Evolutionary conservation across 257 asterid species (phyloP).

Genomic region (Hygrophila difformis): DNA sequence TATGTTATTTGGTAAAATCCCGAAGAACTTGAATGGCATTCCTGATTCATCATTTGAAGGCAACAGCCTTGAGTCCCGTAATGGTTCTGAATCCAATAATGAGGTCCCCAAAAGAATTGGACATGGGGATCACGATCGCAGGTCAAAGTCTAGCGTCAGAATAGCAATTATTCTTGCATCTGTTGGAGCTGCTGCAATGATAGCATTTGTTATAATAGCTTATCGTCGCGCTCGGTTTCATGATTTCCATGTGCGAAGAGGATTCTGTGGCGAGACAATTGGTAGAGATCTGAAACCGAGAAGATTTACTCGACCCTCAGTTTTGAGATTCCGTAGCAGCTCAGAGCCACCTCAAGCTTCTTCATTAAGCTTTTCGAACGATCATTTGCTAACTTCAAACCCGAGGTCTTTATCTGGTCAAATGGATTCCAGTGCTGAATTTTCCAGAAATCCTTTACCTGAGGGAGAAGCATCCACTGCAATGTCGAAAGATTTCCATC

Average conservation of each 20-base stretch:
- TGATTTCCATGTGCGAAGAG: slow-evolving; percentile 38
- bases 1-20: slow-evolving; percentile 44
- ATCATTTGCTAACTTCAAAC: slow-evolving; percentile 56
- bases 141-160: slow-evolving; percentile 16
- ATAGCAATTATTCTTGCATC: slow-evolving; percentile 66
- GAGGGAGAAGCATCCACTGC: slow-evolving; percentile 26
- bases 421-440: slow-evolving; percentile 41
- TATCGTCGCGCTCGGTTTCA: slow-evolving; percentile 49
- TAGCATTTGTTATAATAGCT: slow-evolving; percentile 55
- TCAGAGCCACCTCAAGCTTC: slow-evolving; percentile 38
- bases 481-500: slow-evolving; percentile 12
- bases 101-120: slow-evolving; percentile 15
- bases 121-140: slow-evolving; percentile 16
- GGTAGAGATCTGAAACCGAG: slow-evolving; percentile 40
- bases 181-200: slow-evolving; percentile 59
- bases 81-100: slow-evolving; percentile 4
- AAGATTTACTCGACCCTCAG: slow-evolving; percentile 37
- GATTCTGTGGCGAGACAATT: slow-evolving; percentile 36
- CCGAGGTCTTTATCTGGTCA: slow-evolving; percentile 50
- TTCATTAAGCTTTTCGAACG: slow-evolving; percentile 61
- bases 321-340: slow-evolving; percentile 39
- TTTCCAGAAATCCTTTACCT: slow-evolving; percentile 33
- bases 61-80: slow-evolving; percentile 20
- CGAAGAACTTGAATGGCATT: slow-evolving; percentile 42
- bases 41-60: slow-evolving; percentile 67